phyloP scores from a whole-genome alignment of 208 protist species.

The Leptomonas seymouri region DNA sequence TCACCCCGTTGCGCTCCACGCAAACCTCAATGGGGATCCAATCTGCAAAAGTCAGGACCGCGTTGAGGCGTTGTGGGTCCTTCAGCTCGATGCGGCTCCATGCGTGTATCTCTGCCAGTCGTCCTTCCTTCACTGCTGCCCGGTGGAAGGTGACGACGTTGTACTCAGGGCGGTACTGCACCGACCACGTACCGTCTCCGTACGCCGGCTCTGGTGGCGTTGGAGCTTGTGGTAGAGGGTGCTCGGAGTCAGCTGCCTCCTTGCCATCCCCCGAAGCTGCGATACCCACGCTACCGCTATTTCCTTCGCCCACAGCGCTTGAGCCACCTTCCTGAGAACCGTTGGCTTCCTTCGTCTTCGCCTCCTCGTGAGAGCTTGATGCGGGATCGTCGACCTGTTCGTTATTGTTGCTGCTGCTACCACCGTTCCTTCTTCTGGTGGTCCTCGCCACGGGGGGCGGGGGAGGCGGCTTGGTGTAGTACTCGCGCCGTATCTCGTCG shows the following conservation, averaged over 20 bases:
- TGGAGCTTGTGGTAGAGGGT: background rate
- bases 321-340: background rate
- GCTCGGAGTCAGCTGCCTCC: background rate
- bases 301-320: background rate
- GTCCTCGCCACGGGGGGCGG: constrained; percentile 25
- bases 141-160: constrained; percentile 63
- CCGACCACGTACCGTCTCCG: constrained; percentile 50
- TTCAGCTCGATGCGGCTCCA: constrained; percentile 61
- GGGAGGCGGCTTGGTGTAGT: constrained; percentile 66
- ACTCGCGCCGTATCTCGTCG: constrained; percentile 79
- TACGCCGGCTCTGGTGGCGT: constrained; percentile 15
- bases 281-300: too few species aligned
- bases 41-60: constrained; percentile 70
- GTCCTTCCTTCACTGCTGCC: constrained; percentile 34
- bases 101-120: constrained; percentile 54
- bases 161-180: constrained; percentile 40
- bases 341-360: background rate
- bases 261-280: background rate
- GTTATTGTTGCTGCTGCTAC: background rate
- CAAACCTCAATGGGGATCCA: constrained; percentile 81
- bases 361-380: background rate
- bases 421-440: background rate
- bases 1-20: constrained; percentile 67
- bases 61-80: constrained; percentile 68
- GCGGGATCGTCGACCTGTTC: background rate